phyloP scores from a whole-genome alignment of 129 eudicot species.

The Oenanthe sinensis region DNA sequence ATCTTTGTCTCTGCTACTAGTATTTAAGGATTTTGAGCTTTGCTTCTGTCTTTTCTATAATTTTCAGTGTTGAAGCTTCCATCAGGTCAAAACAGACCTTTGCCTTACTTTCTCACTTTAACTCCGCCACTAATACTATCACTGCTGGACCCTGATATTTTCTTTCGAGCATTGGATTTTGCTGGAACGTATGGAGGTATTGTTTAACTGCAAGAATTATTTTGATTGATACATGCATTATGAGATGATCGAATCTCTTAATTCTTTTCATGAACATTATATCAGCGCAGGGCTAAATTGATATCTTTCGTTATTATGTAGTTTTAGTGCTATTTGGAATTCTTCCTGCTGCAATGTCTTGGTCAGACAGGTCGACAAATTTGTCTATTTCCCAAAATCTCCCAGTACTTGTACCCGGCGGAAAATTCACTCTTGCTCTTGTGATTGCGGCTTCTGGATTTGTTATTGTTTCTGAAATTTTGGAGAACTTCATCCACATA shows the following conservation, averaged over 20 bases:
- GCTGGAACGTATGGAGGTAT: slow-evolving; percentile 99
- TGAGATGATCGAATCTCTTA: background rate
- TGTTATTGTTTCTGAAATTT: slow-evolving; percentile 57
- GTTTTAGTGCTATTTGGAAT: slow-evolving; percentile 92
- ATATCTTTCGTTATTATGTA: slow-evolving; percentile 13
- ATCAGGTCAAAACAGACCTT: slow-evolving; percentile 57
- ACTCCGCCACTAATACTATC: slow-evolving; percentile 74
- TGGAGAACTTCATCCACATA: slow-evolving; percentile 47
- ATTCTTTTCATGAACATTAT: background rate
- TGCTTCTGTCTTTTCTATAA: background rate
- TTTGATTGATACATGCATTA: background rate
- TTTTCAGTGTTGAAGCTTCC: slow-evolving; percentile 90
- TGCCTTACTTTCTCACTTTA: slow-evolving; percentile 74
- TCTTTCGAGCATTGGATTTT: slow-evolving; percentile 96
- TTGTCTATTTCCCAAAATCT: slow-evolving; percentile 29
- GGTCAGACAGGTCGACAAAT: slow-evolving; percentile 76
- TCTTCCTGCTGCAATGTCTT: slow-evolving; percentile 93
- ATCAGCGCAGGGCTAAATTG: background rate
- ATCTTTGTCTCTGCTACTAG: background rate
- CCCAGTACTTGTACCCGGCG: slow-evolving; percentile 82
- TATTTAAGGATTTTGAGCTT: background rate
- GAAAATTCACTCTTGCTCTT: slow-evolving; percentile 68
- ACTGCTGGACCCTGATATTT: slow-evolving; percentile 80
- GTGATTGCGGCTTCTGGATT: slow-evolving; percentile 72
- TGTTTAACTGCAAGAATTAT: background rate